Evolutionary conservation across 192 early-diverging fungal genomes (phyloP), one percentile per base, ranked within the genome.

Genomic region (Kickxella alabastrina): DNA sequence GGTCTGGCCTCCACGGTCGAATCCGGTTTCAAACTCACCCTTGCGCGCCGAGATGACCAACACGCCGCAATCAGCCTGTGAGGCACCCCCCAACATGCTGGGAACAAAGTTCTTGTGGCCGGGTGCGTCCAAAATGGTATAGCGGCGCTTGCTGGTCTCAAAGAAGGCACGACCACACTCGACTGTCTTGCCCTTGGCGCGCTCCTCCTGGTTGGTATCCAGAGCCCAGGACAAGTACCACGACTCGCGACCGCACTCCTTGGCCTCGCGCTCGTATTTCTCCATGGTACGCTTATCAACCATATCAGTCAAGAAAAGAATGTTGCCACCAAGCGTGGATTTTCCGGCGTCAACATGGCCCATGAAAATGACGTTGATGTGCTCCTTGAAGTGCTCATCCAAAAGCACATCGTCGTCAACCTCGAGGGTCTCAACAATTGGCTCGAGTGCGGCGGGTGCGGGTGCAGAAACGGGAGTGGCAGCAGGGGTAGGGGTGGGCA

Each of bases 21-120:
- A 99, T n/a, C 97, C 97, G 54, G 97, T 96, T 82, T 99, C 97
- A 54, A 99, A 99, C 77, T 99, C 97, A 60, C 97, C 97, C 80
- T 87, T 92, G 46, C 97, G 88, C 8, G 97, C 97, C 40, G 94
- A 97, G 44, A 99, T 92, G 6, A 87, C 95, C 44, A 99, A 75
- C 10, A 98, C 87, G 41, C 89, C 97, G 18, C 95, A 79, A 59
- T 99, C 97, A 13, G 95, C 95, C 70, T 99, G 97, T 4, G 93
- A 85, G 13, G 94, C 97, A 43, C 95, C 97, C 51, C 83, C 80
- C 46, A 99, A 89, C 97, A 99, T 99, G 72, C 83, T 90, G 6
- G 95, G 95, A 3, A 99, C 93, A 82, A 84, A 98, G 71, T 86
- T 95, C 78, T 96, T 98, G 80, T 99, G 97, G 17, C 97, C 97